These are phyloP conservation scores for Tetratostichococcus sp. DNA, from an alignment of 139 green algal genomes.

Conservation along the genomic window DNA sequence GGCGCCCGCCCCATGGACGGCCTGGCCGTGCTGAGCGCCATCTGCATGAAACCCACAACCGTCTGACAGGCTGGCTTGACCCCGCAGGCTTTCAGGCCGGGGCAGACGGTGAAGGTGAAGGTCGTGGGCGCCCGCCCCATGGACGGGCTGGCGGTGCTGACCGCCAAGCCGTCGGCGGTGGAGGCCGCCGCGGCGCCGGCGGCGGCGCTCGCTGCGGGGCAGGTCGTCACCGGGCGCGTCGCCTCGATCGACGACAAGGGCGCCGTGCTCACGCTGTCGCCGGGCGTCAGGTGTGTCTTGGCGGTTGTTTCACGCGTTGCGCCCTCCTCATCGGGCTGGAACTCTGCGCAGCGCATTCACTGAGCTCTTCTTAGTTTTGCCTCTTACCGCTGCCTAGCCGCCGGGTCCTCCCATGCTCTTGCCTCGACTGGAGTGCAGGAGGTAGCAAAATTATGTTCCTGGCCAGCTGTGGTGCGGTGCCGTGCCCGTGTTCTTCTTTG, in stretches of 20 bases:
- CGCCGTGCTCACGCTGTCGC: conserved; percentile 52
- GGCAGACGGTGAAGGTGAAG: conserved; percentile 47
- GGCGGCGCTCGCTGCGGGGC: conserved; percentile 37
- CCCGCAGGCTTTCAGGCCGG: conserved; percentile 41
- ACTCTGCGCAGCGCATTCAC: too few species aligned
- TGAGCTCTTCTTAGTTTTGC: too few species aligned
- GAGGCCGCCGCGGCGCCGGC: not conserved
- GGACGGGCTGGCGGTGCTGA: conserved; percentile 72
- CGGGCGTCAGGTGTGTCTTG: conserved; percentile 36
- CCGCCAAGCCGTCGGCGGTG: conserved; percentile 52
- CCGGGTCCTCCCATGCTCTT: too few species aligned
- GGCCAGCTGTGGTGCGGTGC: too few species aligned
- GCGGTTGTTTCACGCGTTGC: not conserved
- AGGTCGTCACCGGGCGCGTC: conserved; percentile 58
- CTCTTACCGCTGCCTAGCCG: too few species aligned
- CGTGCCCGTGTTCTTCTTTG: too few species aligned
- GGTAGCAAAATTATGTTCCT: too few species aligned
- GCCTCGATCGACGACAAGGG: conserved; percentile 45
- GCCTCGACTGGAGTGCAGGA: too few species aligned
- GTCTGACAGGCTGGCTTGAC: too few species aligned
- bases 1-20: conserved; percentile 81
- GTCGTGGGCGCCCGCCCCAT: conserved; percentile 81
- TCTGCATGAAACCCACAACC: too few species aligned
- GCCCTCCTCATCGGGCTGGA: too few species aligned
- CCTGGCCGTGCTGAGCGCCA: conserved; percentile 60